Evolutionary conservation across 208 protist genomes (phyloP).

Genomic region (Crithidia mellificae): DNA sequence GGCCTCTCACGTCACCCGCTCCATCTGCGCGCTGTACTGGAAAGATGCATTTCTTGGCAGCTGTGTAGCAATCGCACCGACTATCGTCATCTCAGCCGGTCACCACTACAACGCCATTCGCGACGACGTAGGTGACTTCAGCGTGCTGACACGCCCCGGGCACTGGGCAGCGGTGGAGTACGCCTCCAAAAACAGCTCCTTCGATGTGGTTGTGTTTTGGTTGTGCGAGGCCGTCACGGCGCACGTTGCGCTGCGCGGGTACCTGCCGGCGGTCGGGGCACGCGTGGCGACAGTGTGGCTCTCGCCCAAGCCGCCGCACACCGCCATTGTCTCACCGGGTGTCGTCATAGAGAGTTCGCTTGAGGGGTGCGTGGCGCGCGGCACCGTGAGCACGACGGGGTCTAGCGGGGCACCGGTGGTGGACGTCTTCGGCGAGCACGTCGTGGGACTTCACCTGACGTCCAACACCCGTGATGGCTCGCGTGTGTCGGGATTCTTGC

Average conservation of each 20-base stretch:
- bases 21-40: slow-evolving; percentile 80
- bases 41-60: slow-evolving; percentile 74
- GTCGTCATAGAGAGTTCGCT: slow-evolving; percentile 69
- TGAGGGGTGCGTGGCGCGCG: slow-evolving; percentile 54
- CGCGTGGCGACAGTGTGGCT: slow-evolving; percentile 80
- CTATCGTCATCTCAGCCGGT: slow-evolving; percentile 68
- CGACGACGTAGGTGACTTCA: slow-evolving; percentile 85
- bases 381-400: slow-evolving; percentile 80
- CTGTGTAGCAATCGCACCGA: slow-evolving; percentile 64
- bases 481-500: slow-evolving; percentile 77
- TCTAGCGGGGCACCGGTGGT: slow-evolving; percentile 84
- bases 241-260: slow-evolving; percentile 56
- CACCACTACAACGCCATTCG: slow-evolving; percentile 80
- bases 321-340: slow-evolving; percentile 73
- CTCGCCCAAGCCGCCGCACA: slow-evolving; percentile 76
- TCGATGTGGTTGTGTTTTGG: slow-evolving; percentile 81
- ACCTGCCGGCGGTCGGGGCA: slow-evolving; percentile 51
- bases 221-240: slow-evolving; percentile 38
- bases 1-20: slow-evolving; percentile 26
- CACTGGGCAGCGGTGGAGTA: slow-evolving; percentile 56
- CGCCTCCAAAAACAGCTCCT: slow-evolving; percentile 53
- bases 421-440: slow-evolving; percentile 73
- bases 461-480: slow-evolving; percentile 84
- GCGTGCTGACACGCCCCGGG: slow-evolving; percentile 39
- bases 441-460: slow-evolving; percentile 84